Evolutionary conservation across 768 basidiomycete species (phyloP), one percentile per base, ranked within the genome.

Genomic region (Termitomyces sp.): DNA sequence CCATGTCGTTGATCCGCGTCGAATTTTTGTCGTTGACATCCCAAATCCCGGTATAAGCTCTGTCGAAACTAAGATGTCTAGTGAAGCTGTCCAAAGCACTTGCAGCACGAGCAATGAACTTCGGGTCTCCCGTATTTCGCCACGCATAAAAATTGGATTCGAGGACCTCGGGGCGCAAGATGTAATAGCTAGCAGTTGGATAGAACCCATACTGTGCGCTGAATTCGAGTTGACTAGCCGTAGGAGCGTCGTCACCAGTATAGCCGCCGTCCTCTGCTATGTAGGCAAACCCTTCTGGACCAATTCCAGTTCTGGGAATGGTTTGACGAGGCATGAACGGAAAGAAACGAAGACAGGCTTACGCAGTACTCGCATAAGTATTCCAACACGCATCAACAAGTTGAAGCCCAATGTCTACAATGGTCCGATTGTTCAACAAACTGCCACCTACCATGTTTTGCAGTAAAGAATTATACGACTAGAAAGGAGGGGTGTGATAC

Each of bases 61-160:
- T 55, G 24, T 55, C 56, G n/a, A 43, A 33, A 13, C 44, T 52
- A 30, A 90, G 70, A 66, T 76, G 85, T 50, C 73, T 73, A 60
- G 83, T 75, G 72, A 91, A 86, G 65, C 79, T 82, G 44, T 71
- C 47, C n/a, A 87, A 70, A 11, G 86, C 88, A 35, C 70, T 74
- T 3, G 74, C 79, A 9, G 89, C 88, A 35, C 84, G 80, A 52
- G 88, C 73, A 45, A 85, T 73, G 66, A 89, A 92, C 63, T 86
- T 88, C 7, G 69, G 67, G 62, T 91, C 73, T 2, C 90, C 90
- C 1, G 88, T 88, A 7, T 77, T 79, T 20, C 90, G 80, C 80
- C 80, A 91, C 0, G 88, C 89, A 59, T 90, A 87, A 74, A 90
- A 90, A 72, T 89, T 90, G 53, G 84, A 87, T 68, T 91, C 88